Conservation (phyloP, 208 protist genomes). For the Leishmania lainsoni region DNA sequence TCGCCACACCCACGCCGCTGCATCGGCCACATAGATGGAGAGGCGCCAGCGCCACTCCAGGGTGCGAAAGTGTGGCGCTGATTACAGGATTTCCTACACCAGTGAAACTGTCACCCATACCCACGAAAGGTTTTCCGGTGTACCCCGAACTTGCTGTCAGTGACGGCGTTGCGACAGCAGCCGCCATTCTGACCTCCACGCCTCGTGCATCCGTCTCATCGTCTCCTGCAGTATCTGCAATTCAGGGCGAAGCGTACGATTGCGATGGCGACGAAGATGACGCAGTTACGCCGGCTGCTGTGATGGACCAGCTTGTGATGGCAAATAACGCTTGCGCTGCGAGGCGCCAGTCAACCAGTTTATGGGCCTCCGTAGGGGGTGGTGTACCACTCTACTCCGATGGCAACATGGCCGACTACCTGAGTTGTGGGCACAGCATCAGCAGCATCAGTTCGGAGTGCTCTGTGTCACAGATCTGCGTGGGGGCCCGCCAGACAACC, state of each 20-base stretch:
- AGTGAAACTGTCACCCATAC: constrained; percentile 62
- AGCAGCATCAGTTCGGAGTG: constrained; percentile 12
- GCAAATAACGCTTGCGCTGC: too few species aligned
- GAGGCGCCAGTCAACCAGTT: background rate
- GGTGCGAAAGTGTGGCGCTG: constrained; percentile 24
- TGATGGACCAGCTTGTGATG: background rate
- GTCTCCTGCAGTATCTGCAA: constrained; percentile 17
- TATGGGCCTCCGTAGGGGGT: background rate
- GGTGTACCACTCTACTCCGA: too few species aligned
- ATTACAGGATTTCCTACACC: constrained; percentile 61
- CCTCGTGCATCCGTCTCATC: background rate
- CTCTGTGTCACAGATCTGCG: constrained; percentile 19
- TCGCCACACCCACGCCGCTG: constrained; percentile 6
- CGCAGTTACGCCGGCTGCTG: background rate
- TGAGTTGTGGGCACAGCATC: background rate
- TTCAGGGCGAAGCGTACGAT: background rate
- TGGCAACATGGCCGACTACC: background rate
- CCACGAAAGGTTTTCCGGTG: constrained; percentile 36
- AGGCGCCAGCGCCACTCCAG: constrained; percentile 1
- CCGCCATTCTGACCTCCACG: background rate
- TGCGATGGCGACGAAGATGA: background rate
- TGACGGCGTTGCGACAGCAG: background rate
- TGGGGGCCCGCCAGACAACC: constrained; percentile 18
- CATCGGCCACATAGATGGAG: constrained; percentile 8
- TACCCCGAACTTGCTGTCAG: background rate